These are phyloP conservation scores for Globisporangium sylvaticum DNA, from an alignment of 352 stramenopile species.

Conservation along the genomic window DNA sequence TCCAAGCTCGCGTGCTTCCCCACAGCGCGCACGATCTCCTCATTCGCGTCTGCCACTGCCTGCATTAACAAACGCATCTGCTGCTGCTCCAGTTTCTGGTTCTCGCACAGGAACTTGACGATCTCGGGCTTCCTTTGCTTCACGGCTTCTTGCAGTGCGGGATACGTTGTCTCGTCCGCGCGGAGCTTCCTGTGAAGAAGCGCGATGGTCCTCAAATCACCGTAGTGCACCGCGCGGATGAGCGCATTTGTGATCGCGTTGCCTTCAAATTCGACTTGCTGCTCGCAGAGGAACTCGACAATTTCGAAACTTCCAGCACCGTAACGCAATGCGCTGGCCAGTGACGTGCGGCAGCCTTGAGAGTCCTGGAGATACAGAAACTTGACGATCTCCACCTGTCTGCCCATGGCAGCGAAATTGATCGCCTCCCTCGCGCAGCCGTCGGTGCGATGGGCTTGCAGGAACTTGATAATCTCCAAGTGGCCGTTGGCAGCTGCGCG, in stretches of 20 bases:
- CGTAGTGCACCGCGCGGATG: background rate
- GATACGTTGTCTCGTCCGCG: background rate
- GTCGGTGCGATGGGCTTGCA: background rate
- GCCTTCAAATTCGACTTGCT: background rate
- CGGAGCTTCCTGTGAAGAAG: background rate
- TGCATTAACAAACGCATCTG: background rate
- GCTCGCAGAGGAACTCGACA: background rate
- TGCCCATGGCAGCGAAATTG: background rate
- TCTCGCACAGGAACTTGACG: background rate
- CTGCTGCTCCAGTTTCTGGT: background rate
- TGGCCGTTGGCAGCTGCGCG: background rate
- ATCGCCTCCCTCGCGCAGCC: background rate
- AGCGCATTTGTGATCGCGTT: background rate
- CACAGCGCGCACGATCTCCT: background rate
- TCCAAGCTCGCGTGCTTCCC: background rate
- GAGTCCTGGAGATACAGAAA: background rate
- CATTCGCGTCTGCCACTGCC: background rate
- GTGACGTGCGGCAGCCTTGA: background rate
- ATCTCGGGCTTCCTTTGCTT: background rate
- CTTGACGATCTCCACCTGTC: background rate
- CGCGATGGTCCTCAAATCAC: background rate
- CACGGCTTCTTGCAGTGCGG: background rate
- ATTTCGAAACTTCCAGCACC: background rate
- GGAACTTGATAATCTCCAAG: background rate
- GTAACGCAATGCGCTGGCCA: background rate